These are phyloP conservation scores for Pseudogymnoascus sp. DNA, from an alignment of 2,329 filamentous ascomycete genomes.

Conservation along the genomic window DNA sequence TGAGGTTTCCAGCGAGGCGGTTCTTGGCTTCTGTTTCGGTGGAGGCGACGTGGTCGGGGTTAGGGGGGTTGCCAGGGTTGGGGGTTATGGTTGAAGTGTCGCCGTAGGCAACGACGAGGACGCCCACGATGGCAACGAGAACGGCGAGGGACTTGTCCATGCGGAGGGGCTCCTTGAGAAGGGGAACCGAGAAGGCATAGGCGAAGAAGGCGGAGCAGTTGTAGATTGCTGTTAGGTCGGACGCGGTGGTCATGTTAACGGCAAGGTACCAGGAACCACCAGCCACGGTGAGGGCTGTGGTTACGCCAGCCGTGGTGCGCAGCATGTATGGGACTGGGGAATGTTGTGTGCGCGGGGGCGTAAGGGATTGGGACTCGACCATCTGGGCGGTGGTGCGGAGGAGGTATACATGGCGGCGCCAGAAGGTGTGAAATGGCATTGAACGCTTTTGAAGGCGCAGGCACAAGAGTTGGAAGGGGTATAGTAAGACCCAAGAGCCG, in stretches of 20 bases:
- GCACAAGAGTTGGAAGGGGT: conserved; percentile 75
- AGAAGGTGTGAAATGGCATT: conserved; percentile 76
- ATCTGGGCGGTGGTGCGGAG: conserved; percentile 67
- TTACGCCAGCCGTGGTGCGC: conserved; percentile 72
- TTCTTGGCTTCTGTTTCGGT: conserved; percentile 47
- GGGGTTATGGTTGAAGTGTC: conserved; percentile 45
- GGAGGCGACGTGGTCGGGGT: conserved; percentile 21
- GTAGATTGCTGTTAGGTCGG: conserved; percentile 95
- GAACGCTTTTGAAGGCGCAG: conserved; percentile 72
- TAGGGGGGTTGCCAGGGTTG: conserved; percentile 35
- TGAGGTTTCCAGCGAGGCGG: conserved; percentile 74
- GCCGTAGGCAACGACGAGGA: conserved; percentile 92
- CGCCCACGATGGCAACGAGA: conserved; percentile 76
- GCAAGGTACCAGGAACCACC: conserved; percentile 94
- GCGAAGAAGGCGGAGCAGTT: conserved; percentile 99
- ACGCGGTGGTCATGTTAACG: conserved; percentile 85
- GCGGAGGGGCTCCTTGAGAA: conserved; percentile 77
- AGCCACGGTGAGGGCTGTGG: conserved; percentile 78
- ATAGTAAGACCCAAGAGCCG: conserved; percentile 84
- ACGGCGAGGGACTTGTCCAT: conserved; percentile 83
- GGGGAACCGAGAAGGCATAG: conserved; percentile 88
- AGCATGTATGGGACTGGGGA: conserved; percentile 67
- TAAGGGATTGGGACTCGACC: conserved; percentile 73
- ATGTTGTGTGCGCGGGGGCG: conserved; percentile 41
- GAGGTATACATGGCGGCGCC: conserved; percentile 62